Percentiles rank a stretch among this genome's conserved stretches.
Conservation (phyloP, 2,329 filamentous ascomycete genomes). For the Aspergillus eucalypticola region DNA sequence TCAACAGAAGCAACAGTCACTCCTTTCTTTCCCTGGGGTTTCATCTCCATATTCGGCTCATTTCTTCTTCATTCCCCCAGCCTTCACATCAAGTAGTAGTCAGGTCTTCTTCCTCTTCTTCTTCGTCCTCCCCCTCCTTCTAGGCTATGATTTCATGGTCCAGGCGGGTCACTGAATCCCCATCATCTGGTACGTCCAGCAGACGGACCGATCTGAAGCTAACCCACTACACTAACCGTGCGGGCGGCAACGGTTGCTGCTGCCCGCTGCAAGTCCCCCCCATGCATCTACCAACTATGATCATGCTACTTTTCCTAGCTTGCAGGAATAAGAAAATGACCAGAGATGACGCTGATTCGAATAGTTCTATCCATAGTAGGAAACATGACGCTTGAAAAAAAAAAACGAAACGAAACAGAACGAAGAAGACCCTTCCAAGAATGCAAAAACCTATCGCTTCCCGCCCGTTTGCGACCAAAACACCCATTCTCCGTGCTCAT, state of each 20-base stretch:
- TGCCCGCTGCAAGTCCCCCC: neutral
- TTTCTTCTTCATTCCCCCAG: neutral
- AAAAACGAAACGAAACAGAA: neutral
- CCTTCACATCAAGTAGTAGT: neutral
- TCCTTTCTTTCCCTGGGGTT: neutral
- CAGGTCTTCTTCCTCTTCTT: too few relatives aligned
- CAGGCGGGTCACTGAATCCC: neutral
- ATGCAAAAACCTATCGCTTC: neutral
- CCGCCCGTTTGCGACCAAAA: neutral
- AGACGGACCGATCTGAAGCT: constrained; percentile 4
- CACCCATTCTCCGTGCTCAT: neutral
- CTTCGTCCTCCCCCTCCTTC: neutral
- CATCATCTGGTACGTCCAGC: constrained; percentile 9
- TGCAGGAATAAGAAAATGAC: neutral
- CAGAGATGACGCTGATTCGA: neutral
- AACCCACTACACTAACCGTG: neutral
- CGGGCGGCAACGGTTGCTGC: constrained; percentile 1
- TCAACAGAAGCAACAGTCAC: neutral
- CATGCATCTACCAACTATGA: neutral
- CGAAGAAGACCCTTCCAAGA: neutral
- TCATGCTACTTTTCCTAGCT: neutral
- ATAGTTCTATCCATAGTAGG: neutral
- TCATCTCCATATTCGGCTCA: neutral
- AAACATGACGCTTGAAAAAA: neutral
- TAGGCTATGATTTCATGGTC: constrained; percentile 7